Evolutionary conservation across 495 filamentous ascomycete genomes (phyloP), one percentile per base, ranked within the genome.

Genomic region (Podospora tetraspora): DNA sequence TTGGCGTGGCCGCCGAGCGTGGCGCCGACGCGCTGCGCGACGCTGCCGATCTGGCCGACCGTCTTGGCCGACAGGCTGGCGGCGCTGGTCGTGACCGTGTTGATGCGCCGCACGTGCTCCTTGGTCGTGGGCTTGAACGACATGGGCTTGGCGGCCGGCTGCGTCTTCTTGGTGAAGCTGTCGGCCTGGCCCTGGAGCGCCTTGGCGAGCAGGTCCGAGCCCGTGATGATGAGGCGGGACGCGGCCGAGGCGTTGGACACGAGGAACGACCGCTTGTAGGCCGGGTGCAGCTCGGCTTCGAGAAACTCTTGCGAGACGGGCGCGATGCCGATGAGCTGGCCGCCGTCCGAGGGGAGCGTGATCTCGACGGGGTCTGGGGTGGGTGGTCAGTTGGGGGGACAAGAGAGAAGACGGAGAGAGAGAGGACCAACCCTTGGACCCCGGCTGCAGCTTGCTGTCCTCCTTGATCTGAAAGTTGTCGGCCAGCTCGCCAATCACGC

Each of bases 171-270:
- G 12, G 89, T 89, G 81, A 95, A 97, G 71, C 70, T 87, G 32
- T 97, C 90, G 5, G 96, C 93, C 29, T 91, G 89, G 60, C 81
- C 86, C 32, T 89, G 84, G 69, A 98, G 80, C 19, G 88, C 84
- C 75, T 90, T 93, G 73, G 92, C 86, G 25, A 98, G 79, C 77
- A 91, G 89, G 67, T 85, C 84, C 30, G 92, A 92, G 7, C 89
- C 89, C 0, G 94, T 96, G 32, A 99, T 93, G 71, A 99, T 94
- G 56, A 99, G 83, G 13, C 94, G 91, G 21, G 95, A 97, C 23
- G 94, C 96, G 5, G 90, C 89, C 2, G 92, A 92, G 3, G 96
- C 94, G 69, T 92, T 91, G 66, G 94, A 92, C 22, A 99, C 96
- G 22, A 99, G 82, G 25, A 89, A 89, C 3, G 91, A 95, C 71